A percentile compares a stretch with the other conserved stretches of the same genome.
Conservation (phyloP, 768 basidiomycete genomes). For the Lentinula aciculospora region DNA sequence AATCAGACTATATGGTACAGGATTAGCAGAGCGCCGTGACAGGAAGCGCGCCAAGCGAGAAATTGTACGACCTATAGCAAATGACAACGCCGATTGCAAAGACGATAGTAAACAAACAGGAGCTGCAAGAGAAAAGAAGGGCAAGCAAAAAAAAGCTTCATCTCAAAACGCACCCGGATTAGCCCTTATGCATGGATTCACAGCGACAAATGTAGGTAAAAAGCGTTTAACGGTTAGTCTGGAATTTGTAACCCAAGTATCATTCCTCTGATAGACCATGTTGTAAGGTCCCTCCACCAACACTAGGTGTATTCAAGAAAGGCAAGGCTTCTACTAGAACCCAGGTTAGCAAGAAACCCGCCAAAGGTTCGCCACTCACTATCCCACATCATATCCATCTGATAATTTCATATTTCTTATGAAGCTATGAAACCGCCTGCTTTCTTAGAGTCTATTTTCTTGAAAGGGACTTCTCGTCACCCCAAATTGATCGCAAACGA, state of each 20-base stretch:
- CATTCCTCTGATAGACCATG: background rate
- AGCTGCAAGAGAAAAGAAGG: conserved; percentile 16
- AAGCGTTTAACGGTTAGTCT: conserved; percentile 53
- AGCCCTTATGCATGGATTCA: conserved; percentile 65
- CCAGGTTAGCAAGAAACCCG: conserved; percentile 16
- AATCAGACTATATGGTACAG: conserved; percentile 34
- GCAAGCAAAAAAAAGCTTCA: conserved; percentile 24
- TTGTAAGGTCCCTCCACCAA: conserved; percentile 27
- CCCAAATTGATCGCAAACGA: background rate
- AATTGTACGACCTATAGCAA: conserved; percentile 35
- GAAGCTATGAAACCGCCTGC: background rate
- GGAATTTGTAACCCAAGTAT: background rate
- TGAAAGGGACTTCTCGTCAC: background rate
- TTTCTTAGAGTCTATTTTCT: background rate
- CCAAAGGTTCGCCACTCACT: conserved; percentile 17
- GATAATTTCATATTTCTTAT: background rate
- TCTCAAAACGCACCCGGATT: conserved; percentile 28
- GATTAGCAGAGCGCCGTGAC: conserved; percentile 60
- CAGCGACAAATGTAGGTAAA: conserved; percentile 55
- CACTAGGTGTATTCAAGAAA: conserved; percentile 56
- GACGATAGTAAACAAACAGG: conserved; percentile 9
- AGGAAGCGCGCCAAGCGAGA: conserved; percentile 54
- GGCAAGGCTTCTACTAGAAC: conserved; percentile 55
- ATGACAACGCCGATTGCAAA: conserved; percentile 12
- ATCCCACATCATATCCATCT: background rate